phyloP scores from a whole-genome alignment of 2,329 filamentous ascomycete species.

The Periconia macrospinosa region DNA sequence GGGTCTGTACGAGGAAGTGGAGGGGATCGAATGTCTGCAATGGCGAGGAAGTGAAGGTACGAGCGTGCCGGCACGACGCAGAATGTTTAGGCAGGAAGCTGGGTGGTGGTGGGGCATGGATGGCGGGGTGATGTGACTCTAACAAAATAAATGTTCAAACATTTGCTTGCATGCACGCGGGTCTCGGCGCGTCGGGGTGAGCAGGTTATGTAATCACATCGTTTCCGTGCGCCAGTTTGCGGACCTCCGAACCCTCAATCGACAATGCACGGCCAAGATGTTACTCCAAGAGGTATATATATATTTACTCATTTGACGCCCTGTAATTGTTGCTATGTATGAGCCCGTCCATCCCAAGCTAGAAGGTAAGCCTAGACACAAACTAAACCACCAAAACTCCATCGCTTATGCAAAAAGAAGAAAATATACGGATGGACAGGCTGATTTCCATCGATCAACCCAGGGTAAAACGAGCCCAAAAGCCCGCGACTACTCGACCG shows the following conservation, averaged over 20 bases:
- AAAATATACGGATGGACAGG: too few species aligned
- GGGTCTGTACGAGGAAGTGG: neutral
- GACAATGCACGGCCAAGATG: too few species aligned
- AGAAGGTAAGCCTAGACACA: neutral
- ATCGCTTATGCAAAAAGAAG: constrained; percentile 32
- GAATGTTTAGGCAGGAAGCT: constrained; percentile 9
- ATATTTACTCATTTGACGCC: too few species aligned
- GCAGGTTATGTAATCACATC: too few species aligned
- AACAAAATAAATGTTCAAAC: constrained; percentile 2
- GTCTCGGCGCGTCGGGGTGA: too few species aligned
- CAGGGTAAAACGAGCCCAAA: too few species aligned
- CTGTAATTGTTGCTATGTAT: too few species aligned
- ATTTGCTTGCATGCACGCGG: constrained; percentile 8
- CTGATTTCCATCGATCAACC: too few species aligned
- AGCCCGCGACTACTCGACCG: too few species aligned
- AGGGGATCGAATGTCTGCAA: neutral
- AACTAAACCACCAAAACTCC: constrained; percentile 17
- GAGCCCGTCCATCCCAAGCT: neutral
- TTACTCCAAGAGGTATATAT: too few species aligned
- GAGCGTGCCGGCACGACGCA: constrained; percentile 20
- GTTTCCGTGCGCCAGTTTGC: too few species aligned
- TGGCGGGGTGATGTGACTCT: constrained; percentile 19
- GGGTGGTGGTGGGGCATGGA: constrained; percentile 22
- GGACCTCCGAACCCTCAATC: too few species aligned
- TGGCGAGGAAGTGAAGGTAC: constrained; percentile 10